Evolutionary conservation across 805 yeast species (phyloP), one percentile per base, ranked within the genome.

Genomic region (Kluyveromyces siamensis): DNA sequence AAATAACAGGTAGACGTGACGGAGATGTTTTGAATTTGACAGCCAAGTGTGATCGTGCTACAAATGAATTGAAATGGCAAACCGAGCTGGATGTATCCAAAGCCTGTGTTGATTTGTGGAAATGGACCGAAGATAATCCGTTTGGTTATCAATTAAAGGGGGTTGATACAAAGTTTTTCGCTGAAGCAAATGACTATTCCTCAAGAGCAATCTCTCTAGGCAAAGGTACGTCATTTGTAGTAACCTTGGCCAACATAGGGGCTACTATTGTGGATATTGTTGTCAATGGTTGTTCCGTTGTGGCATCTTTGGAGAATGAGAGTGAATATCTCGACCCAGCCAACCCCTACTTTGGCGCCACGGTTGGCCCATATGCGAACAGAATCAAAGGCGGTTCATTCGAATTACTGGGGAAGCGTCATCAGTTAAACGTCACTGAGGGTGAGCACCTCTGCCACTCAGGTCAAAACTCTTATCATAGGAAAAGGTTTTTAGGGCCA

Each of bases 11-110:
- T 6, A 77, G 89, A 63, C 75, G 93, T 50, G 80, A 71, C 14
- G 93, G 95, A 35, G 95, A 86, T 63, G 95, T 85, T 18, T 71
- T 84, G 40, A 72, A 84, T 58, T 75, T 87, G 60, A 82, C 91
- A 3, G 88, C 93, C 8, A 75, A 79, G 59, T 81, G 88, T 13
- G 67, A 72, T 10, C 72, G 88, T 47, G 93, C 95, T 16, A 75
- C 77, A 53, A 46, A 55, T 2, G 93, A 86, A 67, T 72, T 86
- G 50, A 59, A 73, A 36, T 85, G 95, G 93, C 55, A 66, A 44
- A 80, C 87, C 2, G 63, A 75, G 53, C 63, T 75, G 18, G 58
- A 77, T 10, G 72, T 86, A 46, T 80, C 76, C 33, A 73, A 75
- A 18, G 87, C 91, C 17, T 84, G 91, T 63, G 64, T 62, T 44